Conservation (phyloP, 768 basidiomycete species). For the Xerocomellus amylosporus region DNA sequence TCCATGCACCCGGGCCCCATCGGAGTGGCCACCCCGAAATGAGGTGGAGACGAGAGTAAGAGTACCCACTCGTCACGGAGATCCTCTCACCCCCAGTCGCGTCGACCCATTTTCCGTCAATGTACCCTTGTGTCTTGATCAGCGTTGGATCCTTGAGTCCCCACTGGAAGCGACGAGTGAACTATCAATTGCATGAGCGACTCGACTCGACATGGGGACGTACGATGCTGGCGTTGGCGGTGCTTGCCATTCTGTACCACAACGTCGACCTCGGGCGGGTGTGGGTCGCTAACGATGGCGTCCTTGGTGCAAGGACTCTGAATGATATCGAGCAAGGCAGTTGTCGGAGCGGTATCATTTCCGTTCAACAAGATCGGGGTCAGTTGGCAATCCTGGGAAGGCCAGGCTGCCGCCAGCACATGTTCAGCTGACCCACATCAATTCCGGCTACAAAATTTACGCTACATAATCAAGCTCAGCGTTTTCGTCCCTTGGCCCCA, state of each 20-base stretch:
- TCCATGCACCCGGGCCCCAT: no score
- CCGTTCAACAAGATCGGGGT: background rate
- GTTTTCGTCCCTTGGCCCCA: conserved; percentile 27
- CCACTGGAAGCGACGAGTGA: conserved; percentile 41
- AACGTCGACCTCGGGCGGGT: conserved; percentile 9
- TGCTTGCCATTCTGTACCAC: conserved; percentile 55
- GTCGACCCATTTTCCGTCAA: conserved; percentile 85
- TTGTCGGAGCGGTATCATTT: conserved; percentile 16
- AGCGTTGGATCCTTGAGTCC: conserved; percentile 76
- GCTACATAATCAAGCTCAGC: conserved; percentile 10
- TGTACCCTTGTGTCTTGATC: conserved; percentile 71
- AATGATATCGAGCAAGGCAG: conserved; percentile 18
- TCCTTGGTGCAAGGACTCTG: conserved; percentile 19
- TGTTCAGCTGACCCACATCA: background rate
- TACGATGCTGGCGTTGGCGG: conserved; percentile 32
- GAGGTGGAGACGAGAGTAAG: background rate
- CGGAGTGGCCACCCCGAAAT: background rate
- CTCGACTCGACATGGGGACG: conserved; percentile 17
- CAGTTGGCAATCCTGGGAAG: conserved; percentile 8
- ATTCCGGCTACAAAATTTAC: background rate
- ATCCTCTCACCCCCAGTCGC: conserved; percentile 73
- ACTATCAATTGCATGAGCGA: background rate
- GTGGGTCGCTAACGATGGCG: background rate
- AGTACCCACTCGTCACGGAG: conserved; percentile 65
- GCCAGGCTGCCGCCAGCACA: background rate